These are phyloP conservation scores for Dipodascus geniculatus DNA, from an alignment of 805 yeast genomes.

Conservation along the genomic window DNA sequence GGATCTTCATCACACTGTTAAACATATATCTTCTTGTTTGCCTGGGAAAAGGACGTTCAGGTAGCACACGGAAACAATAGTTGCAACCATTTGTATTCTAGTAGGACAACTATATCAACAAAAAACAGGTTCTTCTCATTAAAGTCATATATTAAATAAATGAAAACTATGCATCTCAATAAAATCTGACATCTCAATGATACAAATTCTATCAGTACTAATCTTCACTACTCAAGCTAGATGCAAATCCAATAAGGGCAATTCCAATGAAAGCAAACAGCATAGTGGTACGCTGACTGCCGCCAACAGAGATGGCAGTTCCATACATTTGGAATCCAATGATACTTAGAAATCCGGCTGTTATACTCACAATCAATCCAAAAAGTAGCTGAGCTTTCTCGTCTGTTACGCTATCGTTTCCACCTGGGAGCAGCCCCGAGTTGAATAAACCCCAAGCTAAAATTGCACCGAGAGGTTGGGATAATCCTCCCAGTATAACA, in stretches of 20 bases:
- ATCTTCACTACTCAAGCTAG: slow-evolving; percentile 18
- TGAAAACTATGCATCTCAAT: too few relatives aligned
- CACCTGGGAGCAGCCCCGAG: neutral
- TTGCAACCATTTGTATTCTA: neutral
- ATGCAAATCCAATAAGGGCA: slow-evolving; percentile 39
- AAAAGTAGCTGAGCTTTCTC: slow-evolving; percentile 31
- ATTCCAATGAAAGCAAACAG: slow-evolving; percentile 54
- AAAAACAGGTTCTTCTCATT: neutral
- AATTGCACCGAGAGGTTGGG: slow-evolving; percentile 86
- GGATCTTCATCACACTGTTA: slow-evolving; percentile 62
- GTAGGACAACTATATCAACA: neutral
- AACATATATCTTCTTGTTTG: slow-evolving; percentile 53
- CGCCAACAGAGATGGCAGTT: slow-evolving; percentile 71
- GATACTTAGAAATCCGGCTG: slow-evolving; percentile 77
- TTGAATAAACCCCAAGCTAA: slow-evolving; percentile 44
- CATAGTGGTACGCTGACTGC: slow-evolving; percentile 47
- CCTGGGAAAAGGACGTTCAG: slow-evolving; percentile 31
- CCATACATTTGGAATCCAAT: slow-evolving; percentile 81
- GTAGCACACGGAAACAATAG: neutral
- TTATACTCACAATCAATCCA: slow-evolving; percentile 56
- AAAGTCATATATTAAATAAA: neutral
- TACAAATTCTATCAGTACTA: slow-evolving; percentile 9
- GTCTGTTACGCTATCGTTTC: slow-evolving; percentile 23
- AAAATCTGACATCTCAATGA: too few relatives aligned
- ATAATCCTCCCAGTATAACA: slow-evolving; percentile 62